Evolutionary conservation across 768 basidiomycete genomes (phyloP), one percentile per base, ranked within the genome.

Genomic region (Russula compacta): DNA sequence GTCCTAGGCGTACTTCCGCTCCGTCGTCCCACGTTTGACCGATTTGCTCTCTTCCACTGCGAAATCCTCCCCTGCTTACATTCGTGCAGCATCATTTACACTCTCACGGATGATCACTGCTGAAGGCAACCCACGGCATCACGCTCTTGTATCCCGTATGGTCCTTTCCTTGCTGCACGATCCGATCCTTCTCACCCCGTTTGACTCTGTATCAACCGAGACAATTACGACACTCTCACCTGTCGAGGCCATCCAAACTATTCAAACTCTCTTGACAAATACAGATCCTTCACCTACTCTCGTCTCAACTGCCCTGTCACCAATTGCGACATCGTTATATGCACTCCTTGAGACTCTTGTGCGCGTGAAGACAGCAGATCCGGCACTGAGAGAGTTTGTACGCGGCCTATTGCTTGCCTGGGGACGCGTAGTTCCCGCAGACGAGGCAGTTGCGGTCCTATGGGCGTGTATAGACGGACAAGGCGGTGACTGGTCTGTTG

Each of bases 261-360:
- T 92, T 19, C 74, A 79, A 53, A 75, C 76, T 0, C 73, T 95
- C 32, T 72, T 90, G 3, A 78, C 84, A 6, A 89, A 93, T 65
- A 82, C 85, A 6, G 90, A 95, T 64, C 91, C 92, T 6, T 86
- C 89, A 4, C 87, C 91, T 0, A 71, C 73, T 2, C 77, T 91
- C 44, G 78, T 91, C 43, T 78, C 83, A 0, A 70, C 75, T 19
- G 67, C 92, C 7, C 69, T 93, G 9, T 84, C 86, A 1, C 89
- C 90, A 0, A 81, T 95, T 38, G 65, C 87, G 0, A 73, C 85
- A 0, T 72, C 81, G 0, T 71, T 95, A 7, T 92, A 92, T 71
- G 77, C 83, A 1, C 73, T 94, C 1, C 72, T 80, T 4, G 78
- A 76, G 59, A 74, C 83, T 59, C 68, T 92, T 9, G 79, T 83